phyloP scores from a whole-genome alignment of 1,139 yeast genomes.

The Kurtzmaniella natalensis region DNA sequence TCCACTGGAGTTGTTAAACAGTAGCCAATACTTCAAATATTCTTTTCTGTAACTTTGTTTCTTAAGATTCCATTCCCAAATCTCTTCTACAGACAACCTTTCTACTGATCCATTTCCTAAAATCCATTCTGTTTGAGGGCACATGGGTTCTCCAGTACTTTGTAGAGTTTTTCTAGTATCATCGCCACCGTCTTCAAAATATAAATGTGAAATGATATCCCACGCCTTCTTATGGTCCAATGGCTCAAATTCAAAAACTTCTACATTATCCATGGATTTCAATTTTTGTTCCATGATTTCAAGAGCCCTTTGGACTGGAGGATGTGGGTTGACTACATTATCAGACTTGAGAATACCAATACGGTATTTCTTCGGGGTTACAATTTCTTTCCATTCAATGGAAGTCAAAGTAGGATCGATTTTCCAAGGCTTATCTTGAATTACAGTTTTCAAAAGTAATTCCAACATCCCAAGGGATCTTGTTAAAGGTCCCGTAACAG shows the following conservation, averaged over 20 bases:
- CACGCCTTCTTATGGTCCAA: too few relatives aligned
- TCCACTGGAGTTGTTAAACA: background rate
- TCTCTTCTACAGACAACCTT: background rate
- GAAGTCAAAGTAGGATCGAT: slow-evolving; percentile 15
- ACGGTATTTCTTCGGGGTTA: slow-evolving; percentile 12
- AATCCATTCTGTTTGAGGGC: too few relatives aligned
- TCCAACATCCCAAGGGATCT: slow-evolving; percentile 23
- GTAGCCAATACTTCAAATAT: background rate
- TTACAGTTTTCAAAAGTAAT: slow-evolving; percentile 21
- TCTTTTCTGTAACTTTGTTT: background rate
- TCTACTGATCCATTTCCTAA: too few relatives aligned
- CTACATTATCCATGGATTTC: too few relatives aligned
- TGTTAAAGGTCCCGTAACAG: slow-evolving; percentile 36
- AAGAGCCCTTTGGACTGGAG: slow-evolving; percentile 20
- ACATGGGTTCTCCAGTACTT: too few relatives aligned
- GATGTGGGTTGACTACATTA: slow-evolving; percentile 17
- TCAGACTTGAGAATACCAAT: slow-evolving; percentile 15
- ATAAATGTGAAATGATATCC: too few relatives aligned
- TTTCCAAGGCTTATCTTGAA: slow-evolving; percentile 21
- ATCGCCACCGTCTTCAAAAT: too few relatives aligned
- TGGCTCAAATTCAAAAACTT: too few relatives aligned
- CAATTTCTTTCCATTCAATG: slow-evolving; percentile 16
- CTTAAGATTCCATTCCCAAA: background rate
- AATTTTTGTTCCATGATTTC: slow-evolving; percentile 5
- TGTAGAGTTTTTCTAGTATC: too few relatives aligned